Evolutionary conservation across 2,329 filamentous ascomycete genomes (phyloP).

Genomic region (Diaporthe batatas): DNA sequence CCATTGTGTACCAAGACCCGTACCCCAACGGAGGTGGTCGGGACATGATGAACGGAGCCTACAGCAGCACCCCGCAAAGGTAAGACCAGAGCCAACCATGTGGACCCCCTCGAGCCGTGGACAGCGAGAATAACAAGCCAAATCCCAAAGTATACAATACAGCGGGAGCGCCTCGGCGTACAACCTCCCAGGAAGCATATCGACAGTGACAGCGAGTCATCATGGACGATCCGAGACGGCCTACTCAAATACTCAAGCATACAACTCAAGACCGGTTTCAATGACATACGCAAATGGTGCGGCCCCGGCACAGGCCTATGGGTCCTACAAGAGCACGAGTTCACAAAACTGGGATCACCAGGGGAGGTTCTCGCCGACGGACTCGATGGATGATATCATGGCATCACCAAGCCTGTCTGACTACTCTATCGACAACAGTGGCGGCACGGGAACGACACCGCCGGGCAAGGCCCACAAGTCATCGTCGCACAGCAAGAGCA

Average conservation of each 20-base stretch:
- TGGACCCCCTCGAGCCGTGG: slow-evolving; percentile 36
- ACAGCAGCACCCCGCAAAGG: slow-evolving; percentile 54
- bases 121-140: slow-evolving; percentile 45
- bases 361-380: slow-evolving; percentile 67
- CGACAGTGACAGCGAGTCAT: slow-evolving; percentile 52
- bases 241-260: slow-evolving; percentile 56
- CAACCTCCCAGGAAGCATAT: slow-evolving; percentile 51
- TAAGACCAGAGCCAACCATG: slow-evolving; percentile 49
- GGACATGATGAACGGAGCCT: slow-evolving; percentile 50
- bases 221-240: slow-evolving; percentile 51
- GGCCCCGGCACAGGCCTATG: slow-evolving; percentile 44
- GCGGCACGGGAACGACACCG: slow-evolving; percentile 54
- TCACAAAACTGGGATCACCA: slow-evolving; percentile 63
- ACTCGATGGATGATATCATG: slow-evolving; percentile 71
- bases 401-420: slow-evolving; percentile 72
- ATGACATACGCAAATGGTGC: slow-evolving; percentile 49
- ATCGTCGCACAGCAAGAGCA: slow-evolving; percentile 57
- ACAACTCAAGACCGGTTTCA: slow-evolving; percentile 58
- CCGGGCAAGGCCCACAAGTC: slow-evolving; percentile 58
- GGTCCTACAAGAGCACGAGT: slow-evolving; percentile 57
- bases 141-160: slow-evolving; percentile 59
- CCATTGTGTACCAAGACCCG: slow-evolving; percentile 51
- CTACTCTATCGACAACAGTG: slow-evolving; percentile 68
- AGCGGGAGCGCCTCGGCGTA: slow-evolving; percentile 52
- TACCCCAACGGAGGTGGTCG: slow-evolving; percentile 51